Conservation (phyloP, 768 basidiomycete species). For the Termitomyces bulborhizus region DNA sequence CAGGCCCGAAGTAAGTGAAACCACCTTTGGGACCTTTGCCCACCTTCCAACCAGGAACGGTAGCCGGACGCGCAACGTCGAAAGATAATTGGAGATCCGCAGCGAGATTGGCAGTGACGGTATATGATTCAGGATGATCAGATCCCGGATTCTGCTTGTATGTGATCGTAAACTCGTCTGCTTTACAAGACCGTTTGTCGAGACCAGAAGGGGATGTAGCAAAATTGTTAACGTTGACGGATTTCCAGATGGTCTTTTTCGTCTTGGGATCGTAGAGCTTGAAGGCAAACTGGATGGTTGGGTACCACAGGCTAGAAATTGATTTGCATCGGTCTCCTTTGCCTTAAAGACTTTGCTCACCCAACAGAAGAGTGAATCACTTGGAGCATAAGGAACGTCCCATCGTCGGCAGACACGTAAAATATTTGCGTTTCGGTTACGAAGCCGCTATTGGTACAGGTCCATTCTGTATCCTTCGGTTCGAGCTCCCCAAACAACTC, state of each 20-base stretch:
- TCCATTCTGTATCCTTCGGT: conserved; percentile 74
- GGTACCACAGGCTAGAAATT: conserved; percentile 74
- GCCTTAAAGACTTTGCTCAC: conserved; percentile 12
- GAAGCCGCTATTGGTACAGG: conserved; percentile 75
- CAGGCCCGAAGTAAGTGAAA: conserved; percentile 52
- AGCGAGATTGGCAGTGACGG: conserved; percentile 71
- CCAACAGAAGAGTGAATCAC: conserved; percentile 20
- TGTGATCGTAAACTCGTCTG: conserved; percentile 78
- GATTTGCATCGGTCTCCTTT: conserved; percentile 10
- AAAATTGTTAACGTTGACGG: conserved; percentile 79
- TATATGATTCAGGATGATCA: conserved; percentile 71
- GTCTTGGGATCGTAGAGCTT: conserved; percentile 80
- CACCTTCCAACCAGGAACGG: conserved; percentile 84
- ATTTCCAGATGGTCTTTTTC: conserved; percentile 76
- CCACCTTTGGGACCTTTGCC: conserved; percentile 88
- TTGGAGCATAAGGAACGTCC: conserved; percentile 13
- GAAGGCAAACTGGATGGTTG: conserved; percentile 91
- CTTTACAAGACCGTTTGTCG: conserved; percentile 84
- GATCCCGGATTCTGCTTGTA: conserved; percentile 48
- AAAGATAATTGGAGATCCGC: conserved; percentile 78
- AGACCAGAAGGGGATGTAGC: conserved; percentile 64
- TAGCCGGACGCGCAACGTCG: conserved; percentile 60
- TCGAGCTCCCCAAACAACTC: conserved; percentile 75
- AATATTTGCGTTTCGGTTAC: conserved; percentile 86
- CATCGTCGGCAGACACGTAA: conserved; percentile 44